Conservation (phyloP, 257 asterid genomes). For the Solanum rostratum region DNA sequence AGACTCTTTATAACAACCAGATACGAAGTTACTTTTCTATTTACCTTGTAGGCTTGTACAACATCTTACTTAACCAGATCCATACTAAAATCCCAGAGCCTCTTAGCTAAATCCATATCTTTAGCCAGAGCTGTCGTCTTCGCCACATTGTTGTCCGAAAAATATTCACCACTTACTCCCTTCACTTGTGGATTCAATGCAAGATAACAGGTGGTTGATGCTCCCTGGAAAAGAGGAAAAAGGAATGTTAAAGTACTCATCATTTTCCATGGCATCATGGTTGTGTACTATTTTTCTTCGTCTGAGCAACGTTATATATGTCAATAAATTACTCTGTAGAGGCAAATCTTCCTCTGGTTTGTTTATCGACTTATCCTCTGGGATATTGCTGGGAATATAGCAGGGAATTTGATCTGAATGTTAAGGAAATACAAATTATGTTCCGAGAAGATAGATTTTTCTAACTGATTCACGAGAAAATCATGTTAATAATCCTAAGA, state of each 20-base stretch:
- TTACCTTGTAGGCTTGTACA: not conserved
- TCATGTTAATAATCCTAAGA: not conserved
- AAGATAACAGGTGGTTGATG: conserved; percentile 65
- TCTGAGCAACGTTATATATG: not conserved
- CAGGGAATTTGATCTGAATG: not conserved
- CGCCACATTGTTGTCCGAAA: conserved; percentile 46
- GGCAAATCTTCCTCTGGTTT: not conserved
- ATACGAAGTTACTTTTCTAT: not conserved
- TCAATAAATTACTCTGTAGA: not conserved
- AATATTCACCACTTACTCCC: conserved; percentile 58
- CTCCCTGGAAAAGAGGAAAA: conserved; percentile 32
- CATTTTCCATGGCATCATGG: not conserved
- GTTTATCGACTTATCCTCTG: not conserved
- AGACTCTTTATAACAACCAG: not conserved
- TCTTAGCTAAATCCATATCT: conserved; percentile 42
- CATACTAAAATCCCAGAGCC: conserved; percentile 72
- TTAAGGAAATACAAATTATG: not conserved
- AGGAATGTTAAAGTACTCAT: not conserved
- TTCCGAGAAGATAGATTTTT: not conserved
- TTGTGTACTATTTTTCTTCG: not conserved
- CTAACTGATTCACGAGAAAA: not conserved
- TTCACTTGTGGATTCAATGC: conserved; percentile 66
- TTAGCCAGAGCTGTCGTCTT: conserved; percentile 22
- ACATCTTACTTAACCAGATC: conserved; percentile 17
- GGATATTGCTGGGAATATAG: not conserved